phyloP scores from a whole-genome alignment of 2,329 filamentous ascomycete species.

The Cryoendolithus antarcticus region DNA sequence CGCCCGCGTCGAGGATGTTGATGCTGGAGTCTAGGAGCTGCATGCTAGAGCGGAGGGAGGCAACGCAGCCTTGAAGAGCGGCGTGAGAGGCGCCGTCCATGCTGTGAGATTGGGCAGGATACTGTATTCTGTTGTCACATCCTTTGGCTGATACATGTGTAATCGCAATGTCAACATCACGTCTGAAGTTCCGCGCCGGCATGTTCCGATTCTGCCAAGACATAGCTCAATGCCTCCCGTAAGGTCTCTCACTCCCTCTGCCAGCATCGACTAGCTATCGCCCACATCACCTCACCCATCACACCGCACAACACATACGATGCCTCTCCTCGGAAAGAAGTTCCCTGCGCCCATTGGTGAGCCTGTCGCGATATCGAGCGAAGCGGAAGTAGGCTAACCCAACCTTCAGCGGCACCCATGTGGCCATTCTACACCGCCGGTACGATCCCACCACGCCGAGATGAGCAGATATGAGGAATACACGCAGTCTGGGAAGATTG shows the following conservation, averaged over 20 bases:
- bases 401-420: conserved; percentile 65
- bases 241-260: not conserved
- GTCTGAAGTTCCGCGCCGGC: too few species aligned
- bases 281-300: conserved; percentile 4
- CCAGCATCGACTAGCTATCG: not conserved
- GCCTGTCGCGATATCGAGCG: conserved; percentile 12
- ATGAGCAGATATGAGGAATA: not conserved
- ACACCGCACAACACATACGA: conserved; percentile 5
- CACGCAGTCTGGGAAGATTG: not conserved
- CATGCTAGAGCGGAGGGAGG: conserved; percentile 48
- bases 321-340: conserved; percentile 39
- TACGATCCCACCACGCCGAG: conserved; percentile 35
- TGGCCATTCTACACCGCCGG: conserved; percentile 88
- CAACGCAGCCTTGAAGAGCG: conserved; percentile 47
- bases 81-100: conserved; percentile 20
- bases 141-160: too few species aligned
- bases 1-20: conserved; percentile 48
- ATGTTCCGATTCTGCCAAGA: too few species aligned
- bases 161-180: too few species aligned
- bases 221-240: too few species aligned
- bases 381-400: not conserved
- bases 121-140: too few species aligned
- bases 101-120: not conserved
- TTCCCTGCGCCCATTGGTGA: conserved; percentile 38
- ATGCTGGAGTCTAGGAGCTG: conserved; percentile 51